These are phyloP conservation scores for Arachis stenosperma DNA, from an alignment of 306 rosid genomes.

Conservation along the genomic window DNA sequence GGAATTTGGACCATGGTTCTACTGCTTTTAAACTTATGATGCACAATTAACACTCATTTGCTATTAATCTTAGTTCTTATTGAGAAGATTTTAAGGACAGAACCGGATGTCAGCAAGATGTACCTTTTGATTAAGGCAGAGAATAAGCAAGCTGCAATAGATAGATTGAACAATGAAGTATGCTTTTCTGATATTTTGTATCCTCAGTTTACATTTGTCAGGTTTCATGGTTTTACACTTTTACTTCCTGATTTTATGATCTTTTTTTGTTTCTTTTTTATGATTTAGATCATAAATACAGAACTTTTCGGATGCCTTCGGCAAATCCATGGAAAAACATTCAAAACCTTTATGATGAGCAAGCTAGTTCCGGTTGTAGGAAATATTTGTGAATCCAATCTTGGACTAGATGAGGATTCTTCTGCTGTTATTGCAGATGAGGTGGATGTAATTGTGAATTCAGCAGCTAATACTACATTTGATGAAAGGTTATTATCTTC, in stretches of 20 bases:
- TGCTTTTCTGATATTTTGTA: slow-evolving; percentile 23
- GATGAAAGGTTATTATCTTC: slow-evolving; percentile 69
- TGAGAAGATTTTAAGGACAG: slow-evolving; percentile 90
- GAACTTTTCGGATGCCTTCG: slow-evolving; percentile 82
- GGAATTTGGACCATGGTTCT: neutral
- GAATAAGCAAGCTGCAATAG: slow-evolving; percentile 81
- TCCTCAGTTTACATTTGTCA: slow-evolving; percentile 10
- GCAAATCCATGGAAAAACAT: slow-evolving; percentile 80
- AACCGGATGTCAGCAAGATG: slow-evolving; percentile 83
- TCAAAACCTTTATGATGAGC: slow-evolving; percentile 78
- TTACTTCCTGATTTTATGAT: neutral
- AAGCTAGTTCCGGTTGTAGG: slow-evolving; percentile 90
- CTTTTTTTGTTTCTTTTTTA: neutral
- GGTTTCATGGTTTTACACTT: slow-evolving; percentile 1
- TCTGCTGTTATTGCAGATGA: slow-evolving; percentile 62
- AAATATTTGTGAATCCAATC: slow-evolving; percentile 75
- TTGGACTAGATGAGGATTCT: slow-evolving; percentile 65
- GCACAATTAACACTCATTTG: slow-evolving; percentile 15
- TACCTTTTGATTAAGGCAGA: slow-evolving; percentile 87
- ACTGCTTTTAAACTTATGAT: slow-evolving; percentile 1
- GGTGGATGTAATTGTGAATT: slow-evolving; percentile 85
- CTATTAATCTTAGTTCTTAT: slow-evolving; percentile 68
- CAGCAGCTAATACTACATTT: slow-evolving; percentile 94
- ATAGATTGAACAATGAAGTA: slow-evolving; percentile 84
- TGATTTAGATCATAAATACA: slow-evolving; percentile 70